Evolutionary conservation across 176 grass and related monocot species (phyloP).

Genomic region (Saccharum spontaneum): DNA sequence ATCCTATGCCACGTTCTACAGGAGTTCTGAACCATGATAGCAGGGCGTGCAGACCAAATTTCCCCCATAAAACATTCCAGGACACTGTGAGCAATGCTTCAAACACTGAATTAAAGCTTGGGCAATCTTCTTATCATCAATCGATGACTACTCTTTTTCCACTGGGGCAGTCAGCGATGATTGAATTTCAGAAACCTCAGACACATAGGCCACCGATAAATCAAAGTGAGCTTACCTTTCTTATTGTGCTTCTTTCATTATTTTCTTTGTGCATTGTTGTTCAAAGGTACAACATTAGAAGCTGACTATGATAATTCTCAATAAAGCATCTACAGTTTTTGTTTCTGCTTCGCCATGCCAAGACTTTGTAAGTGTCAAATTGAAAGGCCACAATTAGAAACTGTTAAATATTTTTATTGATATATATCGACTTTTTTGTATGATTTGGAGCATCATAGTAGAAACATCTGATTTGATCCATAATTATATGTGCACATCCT

Average conservation of each 20-base stretch:
- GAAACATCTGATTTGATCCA: constrained; percentile 19
- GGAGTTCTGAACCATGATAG: constrained; percentile 40
- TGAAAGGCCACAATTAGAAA: not conserved
- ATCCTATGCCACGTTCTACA: constrained; percentile 31
- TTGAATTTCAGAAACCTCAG: constrained; percentile 55
- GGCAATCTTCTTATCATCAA: constrained; percentile 68
- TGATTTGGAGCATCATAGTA: constrained; percentile 19
- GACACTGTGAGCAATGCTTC: constrained; percentile 46
- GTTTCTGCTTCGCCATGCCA: constrained; percentile 10
- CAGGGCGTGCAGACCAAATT: not conserved
- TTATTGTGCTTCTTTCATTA: constrained; percentile 18
- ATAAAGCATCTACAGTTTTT: constrained; percentile 19
- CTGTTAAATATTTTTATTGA: constrained; percentile 14
- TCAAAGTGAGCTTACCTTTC: constrained; percentile 56
- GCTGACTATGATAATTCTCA: constrained; percentile 14
- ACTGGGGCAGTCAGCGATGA: constrained; percentile 29
- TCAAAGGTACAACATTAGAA: not conserved
- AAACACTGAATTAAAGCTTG: constrained; percentile 76
- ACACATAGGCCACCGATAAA: constrained; percentile 24
- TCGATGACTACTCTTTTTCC: constrained; percentile 47
- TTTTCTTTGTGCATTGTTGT: constrained; percentile 26
- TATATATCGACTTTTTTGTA: not conserved
- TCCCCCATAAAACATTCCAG: constrained; percentile 34
- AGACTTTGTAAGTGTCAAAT: constrained; percentile 18
- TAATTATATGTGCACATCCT: constrained; percentile 11